phyloP scores from a whole-genome alignment of 768 basidiomycete species.

The Amanita rimosa region DNA sequence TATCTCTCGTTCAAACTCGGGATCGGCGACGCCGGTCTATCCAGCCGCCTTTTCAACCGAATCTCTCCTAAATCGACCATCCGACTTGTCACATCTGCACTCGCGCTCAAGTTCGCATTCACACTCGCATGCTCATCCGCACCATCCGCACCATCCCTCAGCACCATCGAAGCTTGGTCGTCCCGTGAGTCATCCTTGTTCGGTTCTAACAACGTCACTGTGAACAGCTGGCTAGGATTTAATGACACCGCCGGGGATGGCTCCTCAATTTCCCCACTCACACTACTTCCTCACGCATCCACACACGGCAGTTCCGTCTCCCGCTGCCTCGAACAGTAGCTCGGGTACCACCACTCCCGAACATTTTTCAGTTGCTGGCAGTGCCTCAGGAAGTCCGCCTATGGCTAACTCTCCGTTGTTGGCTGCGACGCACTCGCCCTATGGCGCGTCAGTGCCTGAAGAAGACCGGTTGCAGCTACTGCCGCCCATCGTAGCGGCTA shows the following conservation, averaged over 20 bases:
- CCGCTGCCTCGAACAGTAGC: background rate
- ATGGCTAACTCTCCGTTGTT: background rate
- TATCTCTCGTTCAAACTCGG: constrained; percentile 27
- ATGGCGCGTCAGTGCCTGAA: constrained; percentile 5
- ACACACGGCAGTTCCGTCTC: constrained; percentile 8
- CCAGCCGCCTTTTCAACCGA: constrained; percentile 11
- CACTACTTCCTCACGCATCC: constrained; percentile 5
- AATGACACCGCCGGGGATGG: background rate
- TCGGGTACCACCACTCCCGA: constrained; percentile 1
- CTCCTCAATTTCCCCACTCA: background rate
- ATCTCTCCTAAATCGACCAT: constrained; percentile 11
- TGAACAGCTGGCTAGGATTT: background rate
- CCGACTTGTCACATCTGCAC: constrained; percentile 17
- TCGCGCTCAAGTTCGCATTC: constrained; percentile 16
- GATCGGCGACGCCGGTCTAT: constrained; percentile 43
- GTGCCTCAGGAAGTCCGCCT: background rate
- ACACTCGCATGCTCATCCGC: constrained; percentile 14
- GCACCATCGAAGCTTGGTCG: constrained; percentile 11
- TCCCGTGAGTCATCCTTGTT: background rate
- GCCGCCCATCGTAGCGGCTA: constrained; percentile 3
- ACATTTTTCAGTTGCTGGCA: background rate
- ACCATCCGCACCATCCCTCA: constrained; percentile 9
- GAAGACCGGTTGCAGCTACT: constrained; percentile 1
- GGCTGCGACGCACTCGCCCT: background rate
- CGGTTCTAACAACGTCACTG: background rate